Evolutionary conservation across 768 basidiomycete genomes (phyloP).

Genomic region (Suillus tomentosus): DNA sequence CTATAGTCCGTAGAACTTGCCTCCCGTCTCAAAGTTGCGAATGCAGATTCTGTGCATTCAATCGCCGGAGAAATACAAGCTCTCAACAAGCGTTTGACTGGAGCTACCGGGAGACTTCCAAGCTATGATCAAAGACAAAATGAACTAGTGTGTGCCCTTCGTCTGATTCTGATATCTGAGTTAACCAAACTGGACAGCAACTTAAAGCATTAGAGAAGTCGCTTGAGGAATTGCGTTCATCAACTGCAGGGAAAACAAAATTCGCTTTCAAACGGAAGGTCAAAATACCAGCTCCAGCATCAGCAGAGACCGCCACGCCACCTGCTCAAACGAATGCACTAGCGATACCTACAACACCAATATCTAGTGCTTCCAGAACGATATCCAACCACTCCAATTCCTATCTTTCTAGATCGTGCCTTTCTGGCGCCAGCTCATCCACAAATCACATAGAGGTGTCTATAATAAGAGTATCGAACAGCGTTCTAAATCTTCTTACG

Average conservation of each 20-base stretch:
- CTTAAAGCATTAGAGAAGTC: conserved; percentile 60
- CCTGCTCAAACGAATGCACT: conserved; percentile 5
- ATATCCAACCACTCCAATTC: conserved; percentile 47
- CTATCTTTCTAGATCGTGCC: conserved; percentile 43
- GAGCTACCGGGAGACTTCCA: conserved; percentile 66
- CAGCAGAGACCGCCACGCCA: conserved; percentile 12
- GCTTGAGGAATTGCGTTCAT: conserved; percentile 51
- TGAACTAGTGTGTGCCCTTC: conserved; percentile 52
- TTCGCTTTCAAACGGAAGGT: conserved; percentile 67
- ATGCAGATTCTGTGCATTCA: conserved; percentile 41
- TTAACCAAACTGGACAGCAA: conserved; percentile 49
- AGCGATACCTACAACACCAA: not conserved
- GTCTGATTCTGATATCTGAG: conserved; percentile 6
- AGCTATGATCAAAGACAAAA: conserved; percentile 75
- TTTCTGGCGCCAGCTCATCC: conserved; percentile 40
- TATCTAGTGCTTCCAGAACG: conserved; percentile 34
- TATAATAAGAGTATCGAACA: conserved; percentile 64
- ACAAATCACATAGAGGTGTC: conserved; percentile 52
- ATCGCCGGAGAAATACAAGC: conserved; percentile 55
- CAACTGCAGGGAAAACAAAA: conserved; percentile 52
- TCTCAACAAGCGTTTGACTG: conserved; percentile 61
- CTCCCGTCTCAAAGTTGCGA: conserved; percentile 43
- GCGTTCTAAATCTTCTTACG: conserved; percentile 69
- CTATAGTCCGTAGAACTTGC: conserved; percentile 44
- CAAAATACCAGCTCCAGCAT: conserved; percentile 21